A percentile compares a stretch with the other conserved stretches of the same genome.
Conservation (phyloP, 441 rosid genomes). For the Lagerstroemia fauriei region DNA sequence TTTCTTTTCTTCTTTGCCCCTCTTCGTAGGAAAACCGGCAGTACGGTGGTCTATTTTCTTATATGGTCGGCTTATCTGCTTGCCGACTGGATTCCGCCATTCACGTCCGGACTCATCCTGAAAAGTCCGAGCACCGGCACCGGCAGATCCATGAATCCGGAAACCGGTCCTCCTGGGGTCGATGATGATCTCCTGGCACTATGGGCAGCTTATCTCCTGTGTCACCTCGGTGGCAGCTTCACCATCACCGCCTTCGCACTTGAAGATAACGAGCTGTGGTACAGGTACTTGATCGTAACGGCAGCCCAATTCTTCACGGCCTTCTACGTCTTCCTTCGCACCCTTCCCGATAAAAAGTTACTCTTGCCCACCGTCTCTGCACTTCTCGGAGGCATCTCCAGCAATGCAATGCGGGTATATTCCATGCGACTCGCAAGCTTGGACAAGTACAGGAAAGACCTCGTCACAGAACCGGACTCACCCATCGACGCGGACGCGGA, state of each 20-base stretch:
- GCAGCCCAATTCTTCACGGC: neutral
- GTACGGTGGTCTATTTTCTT: neutral
- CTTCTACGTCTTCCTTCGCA: neutral
- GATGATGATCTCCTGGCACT: neutral
- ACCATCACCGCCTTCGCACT: slow-evolving; percentile 3
- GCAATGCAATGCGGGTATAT: neutral
- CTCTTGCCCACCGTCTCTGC: neutral
- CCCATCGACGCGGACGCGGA: neutral
- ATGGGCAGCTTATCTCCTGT: neutral
- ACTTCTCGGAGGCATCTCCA: neutral
- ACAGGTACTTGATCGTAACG: slow-evolving; percentile 4
- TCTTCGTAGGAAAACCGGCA: neutral
- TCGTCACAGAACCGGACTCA: neutral
- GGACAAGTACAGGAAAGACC: neutral
- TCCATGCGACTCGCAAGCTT: neutral
- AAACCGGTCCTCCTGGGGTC: neutral
- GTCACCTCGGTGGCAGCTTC: slow-evolving; percentile 20
- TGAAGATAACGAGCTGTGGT: slow-evolving; percentile 9
- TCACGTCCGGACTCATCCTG: neutral
- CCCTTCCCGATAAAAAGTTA: neutral
- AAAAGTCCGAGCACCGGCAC: neutral
- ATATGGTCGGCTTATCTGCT: neutral
- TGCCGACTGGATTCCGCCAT: neutral
- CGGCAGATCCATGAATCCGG: too few relatives aligned
- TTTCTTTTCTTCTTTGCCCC: neutral